A percentile compares a stretch with the other conserved stretches of the same genome.
Conservation (phyloP, 2,329 filamentous ascomycete species). For the Eurotiales sp. region DNA sequence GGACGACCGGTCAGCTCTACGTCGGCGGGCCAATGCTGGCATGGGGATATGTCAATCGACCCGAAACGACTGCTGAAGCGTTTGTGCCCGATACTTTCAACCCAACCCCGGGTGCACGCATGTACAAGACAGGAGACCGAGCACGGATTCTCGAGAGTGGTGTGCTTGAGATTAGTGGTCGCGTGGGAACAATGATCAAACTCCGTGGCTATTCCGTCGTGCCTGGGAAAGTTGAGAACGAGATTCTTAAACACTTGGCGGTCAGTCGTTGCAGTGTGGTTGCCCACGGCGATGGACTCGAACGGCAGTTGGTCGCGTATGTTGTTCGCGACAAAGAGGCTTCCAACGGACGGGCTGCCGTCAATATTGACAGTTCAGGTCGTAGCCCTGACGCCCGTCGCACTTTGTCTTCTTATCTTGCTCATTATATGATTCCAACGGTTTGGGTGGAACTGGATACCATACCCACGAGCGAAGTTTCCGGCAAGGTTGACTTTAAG, state of each 20-base stretch:
- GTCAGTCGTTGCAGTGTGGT: conserved; percentile 69
- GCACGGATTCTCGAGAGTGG: conserved; percentile 65
- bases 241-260: conserved; percentile 65
- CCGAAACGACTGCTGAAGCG: conserved; percentile 69
- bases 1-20: conserved; percentile 67
- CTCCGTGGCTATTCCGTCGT: conserved; percentile 75
- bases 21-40: conserved; percentile 71
- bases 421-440: conserved; percentile 79
- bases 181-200: conserved; percentile 77
- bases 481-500: conserved; percentile 73
- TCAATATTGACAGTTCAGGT: conserved; percentile 66
- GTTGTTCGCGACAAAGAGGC: conserved; percentile 63
- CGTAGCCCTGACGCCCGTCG: conserved; percentile 67
- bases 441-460: conserved; percentile 70
- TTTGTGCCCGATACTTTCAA: conserved; percentile 67
- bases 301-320: conserved; percentile 72
- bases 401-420: conserved; percentile 62
- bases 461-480: conserved; percentile 72
- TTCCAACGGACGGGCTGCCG: conserved; percentile 51
- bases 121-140: conserved; percentile 72
- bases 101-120: conserved; percentile 56
- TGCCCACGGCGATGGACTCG: conserved; percentile 71
- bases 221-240: conserved; percentile 70
- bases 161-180: conserved; percentile 69
- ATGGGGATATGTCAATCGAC: conserved; percentile 73